Evolutionary conservation across 2,329 filamentous ascomycete species (phyloP), one percentile per base, ranked within the genome.

Genomic region (Apiospora koreana): DNA sequence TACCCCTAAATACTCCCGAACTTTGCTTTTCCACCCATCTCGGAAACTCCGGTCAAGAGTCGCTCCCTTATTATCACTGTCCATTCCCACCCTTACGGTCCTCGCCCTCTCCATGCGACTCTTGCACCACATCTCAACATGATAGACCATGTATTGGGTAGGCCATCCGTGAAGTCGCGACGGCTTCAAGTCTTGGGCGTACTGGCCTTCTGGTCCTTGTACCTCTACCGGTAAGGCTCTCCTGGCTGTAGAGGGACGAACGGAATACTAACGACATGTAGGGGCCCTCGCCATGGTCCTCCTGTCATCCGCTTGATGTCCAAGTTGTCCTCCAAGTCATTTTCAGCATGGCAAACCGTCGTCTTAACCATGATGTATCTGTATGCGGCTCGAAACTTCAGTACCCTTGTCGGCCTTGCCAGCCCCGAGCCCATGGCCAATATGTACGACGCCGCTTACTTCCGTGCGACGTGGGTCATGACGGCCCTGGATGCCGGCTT

Each of bases 401-500:
- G 93, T 79, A 97, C 97, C 74, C 89, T 99, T 6, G 88, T 97
- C 70, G 94, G 94, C 3, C 89, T 99, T 68, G 94, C 97, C 75
- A 95, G 92, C 74, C 95, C 96, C 4, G 96, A 99, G 77, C 96
- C 96, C 25, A 87, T 99, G 78, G 93, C 95, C 41, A 97, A 97
- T 78, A 92, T 98, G 80, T 99, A 99, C 83, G 94, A 93, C 69
- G 87, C 94, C 68, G 91, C 93, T 38, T 99, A 97, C 83, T 99
- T 97, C 80, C 92, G 96, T 66, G 96, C 96, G 69, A 99, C 96
- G 79, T 99, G 96, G 96, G 89, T 98, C 21, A 91, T 96, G 68
- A 99, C 96, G 0, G 96, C 94, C 0, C 83, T 99, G 72, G 96
- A 99, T 77, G 96, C 96, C 7, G 96, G 96, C 1, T 99, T 98